phyloP scores from a whole-genome alignment of 2,329 filamentous ascomycete species.

The Colletotrichum endophyticum region DNA sequence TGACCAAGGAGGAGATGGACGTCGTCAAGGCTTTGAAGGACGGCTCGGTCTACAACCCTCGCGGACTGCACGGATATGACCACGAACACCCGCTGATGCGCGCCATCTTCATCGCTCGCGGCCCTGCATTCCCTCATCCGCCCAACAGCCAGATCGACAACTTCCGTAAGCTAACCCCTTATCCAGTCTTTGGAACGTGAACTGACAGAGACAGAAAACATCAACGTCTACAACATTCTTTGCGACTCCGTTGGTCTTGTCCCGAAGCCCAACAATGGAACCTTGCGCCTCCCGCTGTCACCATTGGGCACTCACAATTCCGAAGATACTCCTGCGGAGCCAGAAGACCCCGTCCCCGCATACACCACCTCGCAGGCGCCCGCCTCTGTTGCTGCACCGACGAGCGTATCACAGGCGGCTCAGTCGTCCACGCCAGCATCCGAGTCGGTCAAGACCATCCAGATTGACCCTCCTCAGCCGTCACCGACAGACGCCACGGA shows the following conservation, averaged over 20 bases:
- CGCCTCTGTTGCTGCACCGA: background rate
- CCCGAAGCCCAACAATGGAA: constrained; percentile 86
- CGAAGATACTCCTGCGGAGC: constrained; percentile 52
- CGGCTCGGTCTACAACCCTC: constrained; percentile 75
- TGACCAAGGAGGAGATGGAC: constrained; percentile 79
- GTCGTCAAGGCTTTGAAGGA: constrained; percentile 69
- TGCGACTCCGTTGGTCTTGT: constrained; percentile 83
- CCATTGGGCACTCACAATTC: constrained; percentile 66
- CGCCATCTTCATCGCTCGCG: constrained; percentile 90
- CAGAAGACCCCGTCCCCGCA: constrained; percentile 53
- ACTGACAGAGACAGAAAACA: constrained; percentile 72
- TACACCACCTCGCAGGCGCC: constrained; percentile 12
- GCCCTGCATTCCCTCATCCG: constrained; percentile 87
- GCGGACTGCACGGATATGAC: constrained; percentile 92
- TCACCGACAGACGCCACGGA: constrained; percentile 20
- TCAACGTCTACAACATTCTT: constrained; percentile 91
- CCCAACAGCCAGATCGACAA: constrained; percentile 79
- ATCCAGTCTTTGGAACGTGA: background rate
- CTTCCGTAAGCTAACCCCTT: constrained; percentile 73
- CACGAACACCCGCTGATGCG: constrained; percentile 95
- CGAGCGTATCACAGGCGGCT: constrained; percentile 18
- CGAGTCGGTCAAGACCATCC: constrained; percentile 13
- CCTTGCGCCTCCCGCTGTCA: constrained; percentile 73
- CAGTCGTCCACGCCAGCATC: constrained; percentile 8
- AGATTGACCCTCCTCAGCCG: constrained; percentile 25